Evolutionary conservation across 2,329 filamentous ascomycete species (phyloP).

Genomic region (Elsinoe ampelina): DNA sequence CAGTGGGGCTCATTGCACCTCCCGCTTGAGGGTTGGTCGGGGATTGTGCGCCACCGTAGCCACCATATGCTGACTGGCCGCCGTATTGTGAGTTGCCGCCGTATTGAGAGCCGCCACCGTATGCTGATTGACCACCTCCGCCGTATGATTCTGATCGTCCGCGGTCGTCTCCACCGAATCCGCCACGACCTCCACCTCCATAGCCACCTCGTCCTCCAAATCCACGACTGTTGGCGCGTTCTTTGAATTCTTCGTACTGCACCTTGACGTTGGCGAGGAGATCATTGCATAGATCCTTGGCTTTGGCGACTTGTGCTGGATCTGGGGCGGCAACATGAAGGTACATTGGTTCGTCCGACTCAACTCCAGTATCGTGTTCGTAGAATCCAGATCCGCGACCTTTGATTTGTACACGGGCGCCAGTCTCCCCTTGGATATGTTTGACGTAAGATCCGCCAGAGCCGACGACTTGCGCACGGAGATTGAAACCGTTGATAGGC

Average conservation of each 20-base stretch:
- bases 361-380: slow-evolving; percentile 74
- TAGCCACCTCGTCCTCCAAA: slow-evolving; percentile 27
- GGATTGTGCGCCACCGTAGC: slow-evolving; percentile 16
- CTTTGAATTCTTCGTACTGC: slow-evolving; percentile 85
- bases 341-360: slow-evolving; percentile 95
- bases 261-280: slow-evolving; percentile 77
- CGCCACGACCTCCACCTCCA: slow-evolving; percentile 30
- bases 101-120: slow-evolving; percentile 21
- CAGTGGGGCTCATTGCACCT: slow-evolving; percentile 19
- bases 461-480: slow-evolving; percentile 91
- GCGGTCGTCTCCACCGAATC: slow-evolving; percentile 31
- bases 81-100: slow-evolving; percentile 15
- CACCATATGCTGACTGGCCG: slow-evolving; percentile 12
- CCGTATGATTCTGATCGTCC: slow-evolving; percentile 21
- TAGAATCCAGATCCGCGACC: slow-evolving; percentile 91
- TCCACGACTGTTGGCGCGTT: slow-evolving; percentile 43
- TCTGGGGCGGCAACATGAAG: slow-evolving; percentile 91
- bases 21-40: slow-evolving; percentile 25
- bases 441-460: slow-evolving; percentile 94
- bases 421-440: slow-evolving; percentile 91
- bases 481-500: slow-evolving; percentile 85
- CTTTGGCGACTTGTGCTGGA: slow-evolving; percentile 72
- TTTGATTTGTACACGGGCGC: slow-evolving; percentile 96
- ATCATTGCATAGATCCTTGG: slow-evolving; percentile 81
- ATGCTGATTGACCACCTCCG: slow-evolving; percentile 22